Conservation (phyloP, 2,329 filamentous ascomycete genomes). For the Calonectria crousiana region DNA sequence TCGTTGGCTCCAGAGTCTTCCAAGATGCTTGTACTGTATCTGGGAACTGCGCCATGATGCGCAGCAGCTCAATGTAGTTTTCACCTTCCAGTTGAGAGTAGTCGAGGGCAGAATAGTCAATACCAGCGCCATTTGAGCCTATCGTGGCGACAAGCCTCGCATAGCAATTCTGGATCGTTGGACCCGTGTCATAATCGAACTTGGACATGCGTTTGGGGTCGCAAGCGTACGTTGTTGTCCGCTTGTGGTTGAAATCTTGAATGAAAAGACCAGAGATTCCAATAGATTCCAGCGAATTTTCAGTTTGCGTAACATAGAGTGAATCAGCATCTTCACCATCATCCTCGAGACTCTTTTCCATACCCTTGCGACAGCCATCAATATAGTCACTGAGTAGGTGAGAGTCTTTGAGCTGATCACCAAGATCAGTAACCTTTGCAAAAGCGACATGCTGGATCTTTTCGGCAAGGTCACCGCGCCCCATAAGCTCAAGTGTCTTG, state of each 20-base stretch:
- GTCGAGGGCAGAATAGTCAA: slow-evolving; percentile 32
- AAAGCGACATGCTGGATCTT: slow-evolving; percentile 58
- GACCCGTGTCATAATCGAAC: slow-evolving; percentile 31
- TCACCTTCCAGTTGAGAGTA: slow-evolving; percentile 31
- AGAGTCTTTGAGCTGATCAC: slow-evolving; percentile 28
- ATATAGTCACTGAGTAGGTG: slow-evolving; percentile 39
- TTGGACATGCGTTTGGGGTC: slow-evolving; percentile 50
- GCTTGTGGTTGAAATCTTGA: slow-evolving; percentile 45
- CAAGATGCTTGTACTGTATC: slow-evolving; percentile 73
- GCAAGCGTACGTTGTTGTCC: slow-evolving; percentile 36
- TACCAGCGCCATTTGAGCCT: not conserved
- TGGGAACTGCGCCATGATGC: slow-evolving; percentile 73
- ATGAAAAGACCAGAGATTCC: slow-evolving; percentile 32
- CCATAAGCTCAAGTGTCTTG: slow-evolving; percentile 62
- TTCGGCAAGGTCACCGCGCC: slow-evolving; percentile 45
- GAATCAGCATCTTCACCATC: not conserved
- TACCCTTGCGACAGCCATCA: slow-evolving; percentile 21
- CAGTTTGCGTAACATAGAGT: slow-evolving; percentile 21
- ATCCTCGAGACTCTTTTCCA: not conserved
- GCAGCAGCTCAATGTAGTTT: slow-evolving; percentile 53
- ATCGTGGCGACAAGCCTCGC: slow-evolving; percentile 31
- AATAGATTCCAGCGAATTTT: slow-evolving; percentile 27
- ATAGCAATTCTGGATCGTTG: slow-evolving; percentile 41
- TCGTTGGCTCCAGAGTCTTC: slow-evolving; percentile 76
- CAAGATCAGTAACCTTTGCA: slow-evolving; percentile 63